These are phyloP conservation scores for Blastobotrys attinorum DNA, from an alignment of 805 yeast species.

Conservation along the genomic window DNA sequence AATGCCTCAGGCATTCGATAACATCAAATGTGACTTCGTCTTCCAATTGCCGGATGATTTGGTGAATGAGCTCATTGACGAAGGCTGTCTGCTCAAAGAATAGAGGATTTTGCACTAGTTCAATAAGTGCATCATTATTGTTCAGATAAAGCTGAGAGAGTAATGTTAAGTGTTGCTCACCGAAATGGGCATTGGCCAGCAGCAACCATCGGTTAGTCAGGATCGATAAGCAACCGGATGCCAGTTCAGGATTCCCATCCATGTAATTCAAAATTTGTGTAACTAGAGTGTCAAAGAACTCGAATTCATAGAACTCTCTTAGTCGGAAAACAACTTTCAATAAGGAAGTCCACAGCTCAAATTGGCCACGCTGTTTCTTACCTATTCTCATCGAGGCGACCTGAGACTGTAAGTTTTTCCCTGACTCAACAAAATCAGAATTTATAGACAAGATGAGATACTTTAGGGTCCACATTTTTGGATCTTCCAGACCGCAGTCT, in stretches of 20 bases:
- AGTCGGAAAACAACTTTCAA: slow-evolving; percentile 10
- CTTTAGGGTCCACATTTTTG: slow-evolving; percentile 8
- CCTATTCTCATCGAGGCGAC: background rate
- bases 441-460: slow-evolving; percentile 10
- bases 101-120: slow-evolving; percentile 4
- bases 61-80: slow-evolving; percentile 1
- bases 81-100: slow-evolving; percentile 13
- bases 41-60: background rate
- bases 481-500: background rate
- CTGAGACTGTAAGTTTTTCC: background rate
- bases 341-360: background rate
- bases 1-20: background rate
- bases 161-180: background rate
- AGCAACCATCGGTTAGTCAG: slow-evolving; percentile 14
- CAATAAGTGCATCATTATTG: background rate
- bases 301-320: slow-evolving; percentile 6
- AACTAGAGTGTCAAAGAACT: slow-evolving; percentile 3
- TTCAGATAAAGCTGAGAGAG: slow-evolving; percentile 6
- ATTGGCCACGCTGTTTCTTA: background rate
- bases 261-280: slow-evolving; percentile 1
- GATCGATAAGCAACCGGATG: background rate
- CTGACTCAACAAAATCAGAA: background rate
- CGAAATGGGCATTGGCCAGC: slow-evolving; percentile 7
- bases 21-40: background rate
- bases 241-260: background rate